Evolutionary conservation across 441 rosid species (phyloP).

Genomic region (Pelargonium fulgidum): DNA sequence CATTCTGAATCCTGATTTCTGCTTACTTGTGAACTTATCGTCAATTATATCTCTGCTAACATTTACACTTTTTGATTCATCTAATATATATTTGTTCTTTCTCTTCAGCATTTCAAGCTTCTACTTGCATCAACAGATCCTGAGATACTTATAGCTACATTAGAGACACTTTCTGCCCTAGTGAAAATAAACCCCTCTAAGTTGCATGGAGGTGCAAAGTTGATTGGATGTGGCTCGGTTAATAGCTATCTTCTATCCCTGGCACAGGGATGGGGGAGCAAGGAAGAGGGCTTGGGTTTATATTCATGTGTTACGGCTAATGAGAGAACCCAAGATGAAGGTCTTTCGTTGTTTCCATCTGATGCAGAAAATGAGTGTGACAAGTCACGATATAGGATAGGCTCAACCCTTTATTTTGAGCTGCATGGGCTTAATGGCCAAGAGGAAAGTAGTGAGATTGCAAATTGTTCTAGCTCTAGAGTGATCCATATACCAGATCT

Average conservation of each 20-base stretch:
- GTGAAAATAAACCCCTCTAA: conserved; percentile 86
- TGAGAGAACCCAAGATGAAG: conserved; percentile 83
- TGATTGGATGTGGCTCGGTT: conserved; percentile 80
- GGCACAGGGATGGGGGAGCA: conserved; percentile 99
- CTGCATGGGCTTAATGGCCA: conserved; percentile 56
- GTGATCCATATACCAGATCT: conserved; percentile 77
- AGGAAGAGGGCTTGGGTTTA: conserved; percentile 97
- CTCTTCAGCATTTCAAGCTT: conserved; percentile 85
- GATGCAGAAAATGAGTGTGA: conserved; percentile 51
- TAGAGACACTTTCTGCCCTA: conserved; percentile 85
- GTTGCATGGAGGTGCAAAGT: conserved; percentile 79
- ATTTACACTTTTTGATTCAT: conserved; percentile 11
- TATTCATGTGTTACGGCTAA: conserved; percentile 88
- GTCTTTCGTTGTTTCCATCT: conserved; percentile 77
- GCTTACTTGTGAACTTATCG: conserved; percentile 6
- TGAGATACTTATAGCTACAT: conserved; percentile 76
- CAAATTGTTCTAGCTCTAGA: conserved; percentile 38
- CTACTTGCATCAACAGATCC: conserved; percentile 94
- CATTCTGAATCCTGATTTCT: not conserved
- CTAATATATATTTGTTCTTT: conserved; percentile 21
- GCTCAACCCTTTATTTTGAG: conserved; percentile 94
- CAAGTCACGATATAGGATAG: conserved; percentile 62
- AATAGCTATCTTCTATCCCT: conserved; percentile 78
- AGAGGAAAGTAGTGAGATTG: conserved; percentile 32
- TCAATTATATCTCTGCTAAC: conserved; percentile 4